Evolutionary conservation across 495 filamentous ascomycete species (phyloP).

Genomic region (Neurospora tetrasperma): DNA sequence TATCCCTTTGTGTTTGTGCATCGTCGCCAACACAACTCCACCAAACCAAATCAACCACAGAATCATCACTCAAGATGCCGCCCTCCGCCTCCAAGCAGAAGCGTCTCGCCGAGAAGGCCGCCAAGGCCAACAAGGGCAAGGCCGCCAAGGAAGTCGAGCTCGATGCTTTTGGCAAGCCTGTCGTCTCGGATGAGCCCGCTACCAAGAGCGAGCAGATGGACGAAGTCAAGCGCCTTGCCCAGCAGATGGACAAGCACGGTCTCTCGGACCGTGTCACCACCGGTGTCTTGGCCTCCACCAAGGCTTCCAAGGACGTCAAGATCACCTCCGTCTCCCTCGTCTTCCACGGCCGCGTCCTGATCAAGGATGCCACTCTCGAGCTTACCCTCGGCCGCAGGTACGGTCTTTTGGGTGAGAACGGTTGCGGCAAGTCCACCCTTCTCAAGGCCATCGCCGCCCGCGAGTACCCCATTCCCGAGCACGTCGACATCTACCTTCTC

Average conservation of each 20-base stretch:
- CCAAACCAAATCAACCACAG: neutral
- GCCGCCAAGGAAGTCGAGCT: conserved; percentile 58
- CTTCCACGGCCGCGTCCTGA: conserved; percentile 94
- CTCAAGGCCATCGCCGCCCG: conserved; percentile 89
- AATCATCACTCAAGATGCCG: conserved; percentile 45
- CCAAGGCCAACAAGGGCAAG: conserved; percentile 64
- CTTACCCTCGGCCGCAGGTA: conserved; percentile 89
- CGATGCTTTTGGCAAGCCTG: conserved; percentile 49
- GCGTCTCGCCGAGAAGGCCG: conserved; percentile 88
- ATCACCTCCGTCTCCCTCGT: conserved; percentile 86
- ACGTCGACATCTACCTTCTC: conserved; percentile 95
- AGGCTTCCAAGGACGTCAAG: conserved; percentile 85
- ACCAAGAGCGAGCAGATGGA: conserved; percentile 63
- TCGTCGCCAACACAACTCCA: neutral
- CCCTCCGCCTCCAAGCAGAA: conserved; percentile 98
- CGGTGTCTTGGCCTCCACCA: conserved; percentile 81
- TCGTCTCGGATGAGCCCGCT: conserved; percentile 54
- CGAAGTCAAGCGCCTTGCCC: conserved; percentile 56
- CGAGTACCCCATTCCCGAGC: conserved; percentile 92
- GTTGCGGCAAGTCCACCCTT: conserved; percentile 94
- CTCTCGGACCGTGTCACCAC: conserved; percentile 97
- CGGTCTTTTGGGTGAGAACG: conserved; percentile 95
- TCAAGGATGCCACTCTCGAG: conserved; percentile 87
- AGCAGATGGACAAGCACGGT: conserved; percentile 93
- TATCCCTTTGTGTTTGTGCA: neutral